A percentile compares a stretch with the other conserved stretches of the same genome.
Evolutionary conservation across 2,329 filamentous ascomycete species (phyloP).

Genomic region (Lachnellula suecica): DNA sequence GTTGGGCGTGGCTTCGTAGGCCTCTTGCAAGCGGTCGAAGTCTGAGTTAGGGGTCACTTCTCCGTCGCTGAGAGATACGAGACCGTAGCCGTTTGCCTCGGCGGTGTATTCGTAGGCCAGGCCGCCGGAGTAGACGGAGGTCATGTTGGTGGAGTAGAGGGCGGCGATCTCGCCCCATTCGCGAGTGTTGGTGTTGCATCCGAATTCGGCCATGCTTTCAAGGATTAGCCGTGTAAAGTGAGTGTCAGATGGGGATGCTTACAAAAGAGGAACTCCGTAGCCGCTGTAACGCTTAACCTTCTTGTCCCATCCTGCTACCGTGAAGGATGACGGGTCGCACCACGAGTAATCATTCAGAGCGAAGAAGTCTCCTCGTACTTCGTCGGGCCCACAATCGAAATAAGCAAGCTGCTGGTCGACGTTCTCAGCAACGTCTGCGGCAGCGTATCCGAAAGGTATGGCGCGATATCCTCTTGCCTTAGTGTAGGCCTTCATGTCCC

Average conservation of each 20-base stretch:
- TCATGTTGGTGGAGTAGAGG: constrained; percentile 84
- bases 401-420: constrained; percentile 70
- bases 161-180: constrained; percentile 77
- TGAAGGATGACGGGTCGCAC: constrained; percentile 61
- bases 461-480: constrained; percentile 44
- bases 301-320: constrained; percentile 63
- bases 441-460: constrained; percentile 58
- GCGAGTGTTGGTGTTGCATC: constrained; percentile 80
- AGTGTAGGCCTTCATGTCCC: constrained; percentile 56
- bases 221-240: constrained; percentile 7
- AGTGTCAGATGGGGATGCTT: constrained; percentile 6
- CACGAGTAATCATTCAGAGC: constrained; percentile 68
- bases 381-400: constrained; percentile 71
- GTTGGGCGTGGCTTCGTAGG: constrained; percentile 36
- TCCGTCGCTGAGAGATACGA: constrained; percentile 31
- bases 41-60: constrained; percentile 42
- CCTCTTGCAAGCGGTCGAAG: constrained; percentile 45
- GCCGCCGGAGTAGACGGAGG: constrained; percentile 86
- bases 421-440: constrained; percentile 59
- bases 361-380: constrained; percentile 66
- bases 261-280: constrained; percentile 63
- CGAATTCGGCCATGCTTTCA: constrained; percentile 75
- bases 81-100: constrained; percentile 75
- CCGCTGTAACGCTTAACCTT: constrained; percentile 67
- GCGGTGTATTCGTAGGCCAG: constrained; percentile 93